These are phyloP conservation scores for Acephala macrosclerotiorum DNA, from an alignment of 2,329 filamentous ascomycete genomes.

Conservation along the genomic window DNA sequence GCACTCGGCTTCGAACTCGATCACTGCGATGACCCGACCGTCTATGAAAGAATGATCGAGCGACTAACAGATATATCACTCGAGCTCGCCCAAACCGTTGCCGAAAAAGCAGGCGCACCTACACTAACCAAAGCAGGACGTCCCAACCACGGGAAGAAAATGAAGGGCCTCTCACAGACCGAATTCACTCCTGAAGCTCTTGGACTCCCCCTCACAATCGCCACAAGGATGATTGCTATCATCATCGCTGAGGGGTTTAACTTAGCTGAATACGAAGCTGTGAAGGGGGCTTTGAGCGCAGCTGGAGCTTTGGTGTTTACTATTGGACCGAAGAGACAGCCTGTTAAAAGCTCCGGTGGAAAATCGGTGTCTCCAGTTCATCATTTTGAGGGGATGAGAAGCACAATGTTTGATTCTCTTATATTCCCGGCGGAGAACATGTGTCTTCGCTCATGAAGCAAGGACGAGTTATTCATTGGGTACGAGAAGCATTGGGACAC, in stretches of 20 bases:
- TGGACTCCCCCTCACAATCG: conserved; percentile 66
- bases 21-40: conserved; percentile 80
- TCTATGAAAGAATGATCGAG: conserved; percentile 74
- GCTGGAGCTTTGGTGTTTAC: conserved; percentile 73
- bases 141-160: conserved; percentile 70
- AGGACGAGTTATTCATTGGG: conserved; percentile 77
- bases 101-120: conserved; percentile 72
- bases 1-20: conserved; percentile 77
- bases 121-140: conserved; percentile 59
- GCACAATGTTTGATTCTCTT: conserved; percentile 84
- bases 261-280: conserved; percentile 65
- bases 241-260: conserved; percentile 83
- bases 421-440: conserved; percentile 75
- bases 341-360: conserved; percentile 56
- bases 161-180: conserved; percentile 72
- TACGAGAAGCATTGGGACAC: conserved; percentile 83
- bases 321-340: conserved; percentile 72
- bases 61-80: conserved; percentile 78
- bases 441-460: conserved; percentile 70
- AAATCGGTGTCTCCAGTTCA: conserved; percentile 73
- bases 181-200: conserved; percentile 65
- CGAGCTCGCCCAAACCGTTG: conserved; percentile 71
- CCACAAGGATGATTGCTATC: conserved; percentile 75
- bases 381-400: conserved; percentile 80
- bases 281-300: conserved; percentile 68